These are phyloP conservation scores for Tetratostichococcus sp. DNA, from an alignment of 139 green algal genomes.

Conservation along the genomic window DNA sequence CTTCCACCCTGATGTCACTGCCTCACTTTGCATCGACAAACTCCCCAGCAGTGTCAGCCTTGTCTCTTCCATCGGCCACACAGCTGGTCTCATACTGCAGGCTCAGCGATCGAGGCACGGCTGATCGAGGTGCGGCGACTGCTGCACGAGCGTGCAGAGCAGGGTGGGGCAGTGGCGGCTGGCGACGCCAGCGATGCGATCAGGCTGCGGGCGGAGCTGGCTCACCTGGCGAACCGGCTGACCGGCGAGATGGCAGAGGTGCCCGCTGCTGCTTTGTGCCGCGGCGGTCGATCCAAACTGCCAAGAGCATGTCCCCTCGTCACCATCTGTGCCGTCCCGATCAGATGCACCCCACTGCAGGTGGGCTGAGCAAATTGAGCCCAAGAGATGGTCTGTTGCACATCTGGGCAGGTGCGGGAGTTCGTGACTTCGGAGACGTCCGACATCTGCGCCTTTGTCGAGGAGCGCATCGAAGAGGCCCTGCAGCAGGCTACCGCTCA, in stretches of 20 bases:
- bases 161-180: background rate
- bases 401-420: slow-evolving; percentile 1
- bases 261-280: background rate
- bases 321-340: too few species aligned
- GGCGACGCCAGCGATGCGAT: background rate
- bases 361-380: too few species aligned
- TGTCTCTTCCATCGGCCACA: too few species aligned
- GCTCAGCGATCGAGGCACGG: background rate
- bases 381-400: too few species aligned
- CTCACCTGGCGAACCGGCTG: background rate
- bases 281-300: background rate
- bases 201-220: background rate
- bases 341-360: too few species aligned
- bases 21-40: too few species aligned
- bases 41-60: too few species aligned
- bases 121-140: background rate
- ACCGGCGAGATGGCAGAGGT: background rate
- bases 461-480: background rate
- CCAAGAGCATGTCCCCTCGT: too few species aligned
- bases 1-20: too few species aligned
- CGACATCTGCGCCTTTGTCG: background rate
- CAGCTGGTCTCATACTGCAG: background rate
- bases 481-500: background rate
- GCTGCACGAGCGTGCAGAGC: background rate
- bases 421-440: background rate